phyloP scores from a whole-genome alignment of 257 asterid genomes.

The Hygrophila difformis region DNA sequence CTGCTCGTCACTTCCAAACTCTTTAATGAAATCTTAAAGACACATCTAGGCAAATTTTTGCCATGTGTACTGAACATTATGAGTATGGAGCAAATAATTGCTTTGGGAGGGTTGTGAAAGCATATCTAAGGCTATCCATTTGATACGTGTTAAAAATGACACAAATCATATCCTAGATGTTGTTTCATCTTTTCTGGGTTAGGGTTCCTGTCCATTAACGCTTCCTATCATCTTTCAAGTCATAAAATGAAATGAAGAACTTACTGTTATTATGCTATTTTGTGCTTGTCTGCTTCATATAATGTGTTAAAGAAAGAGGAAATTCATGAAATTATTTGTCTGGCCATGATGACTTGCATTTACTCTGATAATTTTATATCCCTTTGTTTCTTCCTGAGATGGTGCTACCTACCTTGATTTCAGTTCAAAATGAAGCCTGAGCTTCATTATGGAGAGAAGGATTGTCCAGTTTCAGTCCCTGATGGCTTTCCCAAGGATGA shows the following conservation, averaged over 20 bases:
- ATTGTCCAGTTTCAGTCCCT: conserved; percentile 67
- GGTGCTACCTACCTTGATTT: conserved; percentile 21
- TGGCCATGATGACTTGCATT: conserved; percentile 14
- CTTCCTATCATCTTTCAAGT: background rate
- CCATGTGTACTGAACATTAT: background rate
- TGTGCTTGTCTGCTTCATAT: background rate
- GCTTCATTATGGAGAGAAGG: conserved; percentile 83
- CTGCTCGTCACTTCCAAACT: no score
- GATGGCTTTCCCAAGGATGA: conserved; percentile 84
- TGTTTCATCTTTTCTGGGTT: background rate
- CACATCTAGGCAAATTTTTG: no score
- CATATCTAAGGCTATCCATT: background rate
- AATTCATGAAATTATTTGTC: conserved; percentile 5
- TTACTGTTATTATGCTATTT: no score
- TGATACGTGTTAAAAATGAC: background rate
- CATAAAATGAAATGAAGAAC: background rate
- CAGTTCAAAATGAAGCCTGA: conserved; percentile 96
- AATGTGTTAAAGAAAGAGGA: background rate
- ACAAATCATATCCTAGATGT: background rate
- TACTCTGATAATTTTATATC: background rate
- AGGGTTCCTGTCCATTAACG: background rate
- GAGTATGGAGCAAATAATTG: background rate
- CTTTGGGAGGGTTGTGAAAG: background rate
- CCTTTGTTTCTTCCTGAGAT: conserved; percentile 11
- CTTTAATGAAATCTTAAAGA: no score